Conservation (phyloP, 495 filamentous ascomycete genomes). For the Hyaloscypha bicolor region DNA sequence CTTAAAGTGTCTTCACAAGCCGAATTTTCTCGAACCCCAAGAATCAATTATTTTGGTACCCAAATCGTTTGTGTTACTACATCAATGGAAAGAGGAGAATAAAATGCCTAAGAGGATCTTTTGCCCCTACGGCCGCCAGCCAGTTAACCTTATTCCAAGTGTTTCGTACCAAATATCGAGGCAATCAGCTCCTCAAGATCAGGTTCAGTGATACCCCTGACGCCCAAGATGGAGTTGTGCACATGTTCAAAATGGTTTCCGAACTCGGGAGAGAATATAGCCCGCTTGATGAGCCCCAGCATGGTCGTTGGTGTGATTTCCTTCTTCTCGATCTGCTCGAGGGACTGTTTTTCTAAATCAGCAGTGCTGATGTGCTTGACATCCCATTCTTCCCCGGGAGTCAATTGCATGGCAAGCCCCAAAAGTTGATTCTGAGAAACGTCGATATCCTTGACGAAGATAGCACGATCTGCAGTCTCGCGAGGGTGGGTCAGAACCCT, state of each 20-base stretch:
- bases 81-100: background rate
- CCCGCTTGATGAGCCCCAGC: conserved; percentile 10
- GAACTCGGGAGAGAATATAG: conserved; percentile 11
- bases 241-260: conserved; percentile 24
- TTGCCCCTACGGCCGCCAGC: background rate
- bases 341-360: conserved; percentile 8
- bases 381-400: conserved; percentile 41
- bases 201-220: conserved; percentile 16
- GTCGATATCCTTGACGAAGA: conserved; percentile 45
- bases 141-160: background rate
- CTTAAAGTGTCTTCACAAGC: no score
- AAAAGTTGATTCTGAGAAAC: conserved; percentile 48
- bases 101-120: background rate
- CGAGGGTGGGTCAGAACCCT: conserved; percentile 45
- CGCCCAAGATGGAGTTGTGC: conserved; percentile 20
- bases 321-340: conserved; percentile 16
- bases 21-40: no score
- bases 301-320: conserved; percentile 1
- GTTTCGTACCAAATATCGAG: conserved; percentile 12
- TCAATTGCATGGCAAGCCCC: conserved; percentile 39
- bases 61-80: background rate
- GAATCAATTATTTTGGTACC: no score
- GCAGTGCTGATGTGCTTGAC: conserved; percentile 34
- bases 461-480: conserved; percentile 48
- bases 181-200: conserved; percentile 23